Evolutionary conservation across 1,284 basidiomycete species (phyloP), one percentile per base, ranked within the genome.

Genomic region (Puccinia triticina): DNA sequence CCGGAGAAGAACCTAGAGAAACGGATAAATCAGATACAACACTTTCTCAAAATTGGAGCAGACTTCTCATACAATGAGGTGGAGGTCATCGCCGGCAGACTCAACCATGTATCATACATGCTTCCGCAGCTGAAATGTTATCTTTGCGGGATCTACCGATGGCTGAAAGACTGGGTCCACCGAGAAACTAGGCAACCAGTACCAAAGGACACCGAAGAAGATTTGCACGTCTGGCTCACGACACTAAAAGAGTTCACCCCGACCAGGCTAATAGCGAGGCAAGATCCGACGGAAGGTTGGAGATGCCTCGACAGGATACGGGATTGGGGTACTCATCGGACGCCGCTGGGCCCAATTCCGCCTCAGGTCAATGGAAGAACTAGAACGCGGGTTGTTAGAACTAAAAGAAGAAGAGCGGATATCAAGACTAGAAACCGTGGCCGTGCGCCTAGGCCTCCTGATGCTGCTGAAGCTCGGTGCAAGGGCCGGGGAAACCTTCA

Each of bases 101-200:
- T 74, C 11, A 48, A 32, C 14, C 72, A 74, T 8, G 72, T 74
- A 23, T 46, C 72, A 21, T 34, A 50, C 23, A 23, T 74, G 23
- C 72, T 74, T 21, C 72, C 72, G 1, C 72, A 74, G 53, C 3
- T 74, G 2, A 23, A 50, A 53, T 74, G 72, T 29, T 74, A 74
- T 53, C 18, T 74, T 29, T 53, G n/a, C 50, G 2, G 23, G 43
- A 5, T 74, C 0, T 74, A 74, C 21, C 46, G 48, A 1, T 26
- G 10, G 72, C 18, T 46, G 43, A 74, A 53, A 26, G 29, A 34
- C 2, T 74, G 8, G 26, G 23, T 18, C 34, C 21, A 0, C 69
- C 32, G 2, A 2, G 23, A 5, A 2, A 21, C 55, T 10, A 7
- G 7, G 7, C 8, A 21, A 59, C 29, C 7, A n/a, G n/a, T n/a